Percentiles rank a stretch among this genome's conserved stretches.
These are phyloP conservation scores for Boletus barrowsii DNA, from an alignment of 768 basidiomycete species.

Conservation along the genomic window DNA sequence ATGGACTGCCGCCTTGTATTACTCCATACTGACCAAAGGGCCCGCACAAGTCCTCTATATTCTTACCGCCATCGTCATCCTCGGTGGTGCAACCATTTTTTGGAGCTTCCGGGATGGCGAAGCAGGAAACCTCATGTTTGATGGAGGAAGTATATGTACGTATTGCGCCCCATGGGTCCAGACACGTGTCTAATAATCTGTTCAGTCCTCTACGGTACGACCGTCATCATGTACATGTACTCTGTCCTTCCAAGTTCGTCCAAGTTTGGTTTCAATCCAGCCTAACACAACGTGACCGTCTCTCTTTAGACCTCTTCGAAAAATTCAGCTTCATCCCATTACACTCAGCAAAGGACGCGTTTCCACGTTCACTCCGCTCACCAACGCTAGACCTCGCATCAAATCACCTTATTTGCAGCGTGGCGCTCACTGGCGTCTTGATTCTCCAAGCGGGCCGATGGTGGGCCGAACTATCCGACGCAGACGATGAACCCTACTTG, in stretches of 20 bases:
- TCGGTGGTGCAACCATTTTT: constrained; percentile 66
- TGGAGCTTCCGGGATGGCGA: constrained; percentile 76
- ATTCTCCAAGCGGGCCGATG: constrained; percentile 79
- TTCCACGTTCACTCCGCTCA: constrained; percentile 59
- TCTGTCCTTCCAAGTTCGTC: constrained; percentile 78
- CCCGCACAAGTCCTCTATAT: constrained; percentile 56
- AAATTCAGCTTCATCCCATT: constrained; percentile 59
- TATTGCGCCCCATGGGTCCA: constrained; percentile 1
- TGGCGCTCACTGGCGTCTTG: constrained; percentile 83
- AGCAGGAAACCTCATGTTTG: constrained; percentile 88
- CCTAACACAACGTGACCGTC: constrained; percentile 7
- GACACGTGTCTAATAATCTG: not conserved
- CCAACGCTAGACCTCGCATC: constrained; percentile 79
- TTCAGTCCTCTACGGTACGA: constrained; percentile 71
- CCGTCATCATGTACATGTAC: constrained; percentile 68
- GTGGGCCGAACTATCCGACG: constrained; percentile 78
- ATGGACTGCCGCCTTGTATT: constrained; percentile 81
- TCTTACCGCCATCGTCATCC: constrained; percentile 50
- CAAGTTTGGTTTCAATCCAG: not conserved
- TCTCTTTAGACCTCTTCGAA: constrained; percentile 47
- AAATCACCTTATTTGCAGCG: constrained; percentile 81
- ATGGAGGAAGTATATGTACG: constrained; percentile 85
- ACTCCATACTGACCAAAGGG: constrained; percentile 70
- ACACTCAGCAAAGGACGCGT: constrained; percentile 50
- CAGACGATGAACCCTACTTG: constrained; percentile 44